Percentiles rank a stretch among this genome's conserved stretches.
Conservation (phyloP, 2,329 filamentous ascomycete genomes). For the Clonostachys sp. region DNA sequence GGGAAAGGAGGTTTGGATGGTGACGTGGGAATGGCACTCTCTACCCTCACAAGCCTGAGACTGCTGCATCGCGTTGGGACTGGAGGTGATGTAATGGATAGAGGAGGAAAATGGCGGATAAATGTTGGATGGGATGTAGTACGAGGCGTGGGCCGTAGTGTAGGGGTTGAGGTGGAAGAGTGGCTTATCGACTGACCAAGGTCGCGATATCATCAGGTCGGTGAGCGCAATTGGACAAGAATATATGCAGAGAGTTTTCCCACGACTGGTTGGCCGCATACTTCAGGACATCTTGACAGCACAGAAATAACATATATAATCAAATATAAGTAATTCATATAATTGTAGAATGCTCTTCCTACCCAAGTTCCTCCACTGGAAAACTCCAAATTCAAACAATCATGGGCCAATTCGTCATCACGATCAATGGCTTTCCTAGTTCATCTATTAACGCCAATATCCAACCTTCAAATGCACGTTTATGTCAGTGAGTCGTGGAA, state of each 20-base stretch:
- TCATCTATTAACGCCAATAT: no score
- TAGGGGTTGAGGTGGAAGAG: slow-evolving; percentile 76
- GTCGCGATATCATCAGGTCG: background rate
- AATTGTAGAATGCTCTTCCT: background rate
- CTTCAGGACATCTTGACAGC: background rate
- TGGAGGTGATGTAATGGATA: slow-evolving; percentile 59
- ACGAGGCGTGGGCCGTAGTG: slow-evolving; percentile 62
- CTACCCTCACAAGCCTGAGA: slow-evolving; percentile 67
- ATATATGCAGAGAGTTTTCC: background rate
- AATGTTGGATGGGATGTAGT: slow-evolving; percentile 77
- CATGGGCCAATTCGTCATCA: no score
- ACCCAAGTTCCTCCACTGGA: background rate
- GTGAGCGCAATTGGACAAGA: background rate
- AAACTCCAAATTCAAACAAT: no score
- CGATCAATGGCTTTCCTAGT: no score
- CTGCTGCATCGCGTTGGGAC: slow-evolving; percentile 61
- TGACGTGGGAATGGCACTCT: slow-evolving; percentile 60
- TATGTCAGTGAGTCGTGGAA: background rate
- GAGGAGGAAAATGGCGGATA: slow-evolving; percentile 70
- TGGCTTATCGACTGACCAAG: slow-evolving; percentile 60
- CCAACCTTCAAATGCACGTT: no score
- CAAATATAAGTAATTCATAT: background rate
- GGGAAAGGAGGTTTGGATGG: slow-evolving; percentile 35
- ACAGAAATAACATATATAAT: background rate
- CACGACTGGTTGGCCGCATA: background rate